These are phyloP conservation scores for Codiaeum variegatum DNA, from an alignment of 441 rosid species.

Conservation along the genomic window DNA sequence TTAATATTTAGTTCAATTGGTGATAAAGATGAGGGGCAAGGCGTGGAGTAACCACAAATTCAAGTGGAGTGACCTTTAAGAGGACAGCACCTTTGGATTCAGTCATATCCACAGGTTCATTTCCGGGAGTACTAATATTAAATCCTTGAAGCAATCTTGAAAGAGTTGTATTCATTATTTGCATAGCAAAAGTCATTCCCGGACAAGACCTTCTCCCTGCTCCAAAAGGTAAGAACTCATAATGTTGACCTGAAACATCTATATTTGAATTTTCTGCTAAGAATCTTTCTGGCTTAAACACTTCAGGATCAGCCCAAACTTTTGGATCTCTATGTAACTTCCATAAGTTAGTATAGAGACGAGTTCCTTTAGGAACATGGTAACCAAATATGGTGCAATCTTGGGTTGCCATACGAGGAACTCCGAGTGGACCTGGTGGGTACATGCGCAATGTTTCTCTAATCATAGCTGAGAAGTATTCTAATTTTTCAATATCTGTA, in stretches of 20 bases:
- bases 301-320: constrained; percentile 33
- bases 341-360: constrained; percentile 46
- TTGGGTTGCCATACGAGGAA: constrained; percentile 37
- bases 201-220: constrained; percentile 41
- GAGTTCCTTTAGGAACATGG: constrained; percentile 37
- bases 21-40: neutral
- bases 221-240: constrained; percentile 39
- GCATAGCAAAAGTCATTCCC: constrained; percentile 26
- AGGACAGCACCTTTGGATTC: neutral
- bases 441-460: constrained; percentile 51
- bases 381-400: constrained; percentile 44
- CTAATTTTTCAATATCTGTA: constrained; percentile 39
- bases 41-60: constrained; percentile 6
- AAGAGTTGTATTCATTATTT: constrained; percentile 24
- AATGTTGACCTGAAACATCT: constrained; percentile 26
- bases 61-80: constrained; percentile 8
- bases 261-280: constrained; percentile 12
- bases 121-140: constrained; percentile 11
- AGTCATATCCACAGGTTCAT: constrained; percentile 27
- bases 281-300: constrained; percentile 34
- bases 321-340: constrained; percentile 41
- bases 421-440: constrained; percentile 46
- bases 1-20: neutral
- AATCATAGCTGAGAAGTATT: constrained; percentile 40
- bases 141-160: constrained; percentile 40